Evolutionary conservation across 768 basidiomycete species (phyloP), one percentile per base, ranked within the genome.

Genomic region (Austroboletus festivus): DNA sequence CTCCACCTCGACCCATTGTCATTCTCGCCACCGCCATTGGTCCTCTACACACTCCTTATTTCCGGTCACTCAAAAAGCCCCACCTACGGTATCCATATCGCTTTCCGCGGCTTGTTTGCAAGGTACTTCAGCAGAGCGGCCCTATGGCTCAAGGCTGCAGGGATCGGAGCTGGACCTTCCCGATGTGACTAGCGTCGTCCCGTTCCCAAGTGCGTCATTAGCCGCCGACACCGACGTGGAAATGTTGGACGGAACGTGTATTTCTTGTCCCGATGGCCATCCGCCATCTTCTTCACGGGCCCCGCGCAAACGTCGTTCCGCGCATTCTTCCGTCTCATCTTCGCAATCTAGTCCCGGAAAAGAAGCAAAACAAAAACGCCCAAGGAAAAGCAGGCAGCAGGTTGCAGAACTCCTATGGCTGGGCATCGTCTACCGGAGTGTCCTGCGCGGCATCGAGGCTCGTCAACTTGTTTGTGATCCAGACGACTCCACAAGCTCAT

Each of bases 1-100:
- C 22, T 35, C 46, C 15, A 22, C 22, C 30, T 21, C 47, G 8
- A 24, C 39, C 26, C 30, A 43, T 1, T 21, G 5, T 4, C 38
- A 53, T 21, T 21, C 55, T 45, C 61, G 49, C 18, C 40, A 47
- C 15, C 49, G 47, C 28, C 33, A 43, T 41, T 31, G 42, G 12
- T 42, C 52, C 10, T 28, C 47, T 22, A 21, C 50, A 8, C 31
- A 48, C 18, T 56, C 59, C n/a, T 53, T 48, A 18, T 69, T 60
- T 42, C 48, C 39, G 0, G 50, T 57, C 35, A 47, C 62, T n/a
- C 53, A 39, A 48, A 73, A 73, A 45, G 70, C 70, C 10, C 62
- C 63, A 4, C 69, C 72, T 5, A 73, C 72, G 1, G 65, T 73
- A 21, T 72, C 66, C 6, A 57, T 73, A 38, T 72, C 69, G 0